Percentiles rank a stretch among this genome's conserved stretches.
Conservation (phyloP, 192 early-diverging fungal species). For the Polychytrium aggregatum region DNA sequence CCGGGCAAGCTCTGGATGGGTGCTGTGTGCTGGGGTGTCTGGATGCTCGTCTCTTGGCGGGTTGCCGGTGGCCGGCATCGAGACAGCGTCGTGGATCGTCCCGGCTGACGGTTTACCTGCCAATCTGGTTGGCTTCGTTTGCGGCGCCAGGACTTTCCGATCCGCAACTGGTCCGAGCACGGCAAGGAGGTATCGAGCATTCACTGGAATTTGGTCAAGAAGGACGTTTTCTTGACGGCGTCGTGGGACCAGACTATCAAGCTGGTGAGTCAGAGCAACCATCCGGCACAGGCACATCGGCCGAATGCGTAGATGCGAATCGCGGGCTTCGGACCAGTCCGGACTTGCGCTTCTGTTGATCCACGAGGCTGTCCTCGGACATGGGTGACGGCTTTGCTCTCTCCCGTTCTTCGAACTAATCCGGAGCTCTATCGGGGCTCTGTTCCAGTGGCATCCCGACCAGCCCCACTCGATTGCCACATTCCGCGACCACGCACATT, state of each 20-base stretch:
- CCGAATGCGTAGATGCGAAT: no score
- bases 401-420: no score
- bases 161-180: slow-evolving; percentile 88
- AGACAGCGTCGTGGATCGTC: no score
- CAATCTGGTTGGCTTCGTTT: no score
- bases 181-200: slow-evolving; percentile 85
- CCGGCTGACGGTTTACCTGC: no score
- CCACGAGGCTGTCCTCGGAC: not conserved
- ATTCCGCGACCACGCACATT: slow-evolving; percentile 80
- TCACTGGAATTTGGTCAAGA: slow-evolving; percentile 87
- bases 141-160: slow-evolving; percentile 63
- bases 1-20: no score
- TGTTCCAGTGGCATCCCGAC: slow-evolving; percentile 76
- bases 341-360: not conserved
- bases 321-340: not conserved
- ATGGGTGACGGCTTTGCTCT: not conserved
- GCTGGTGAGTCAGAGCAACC: slow-evolving; percentile 42
- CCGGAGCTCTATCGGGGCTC: no score
- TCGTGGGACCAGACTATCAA: slow-evolving; percentile 96
- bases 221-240: slow-evolving; percentile 78
- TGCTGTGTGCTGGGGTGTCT: no score
- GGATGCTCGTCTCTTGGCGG: no score
- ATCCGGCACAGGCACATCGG: no score
- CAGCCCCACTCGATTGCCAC: slow-evolving; percentile 64
- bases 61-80: slow-evolving; percentile 4